Evolutionary conservation across 495 filamentous ascomycete genomes (phyloP), one percentile per base, ranked within the genome.

Genomic region (Aspergillus incahuasiensis): DNA sequence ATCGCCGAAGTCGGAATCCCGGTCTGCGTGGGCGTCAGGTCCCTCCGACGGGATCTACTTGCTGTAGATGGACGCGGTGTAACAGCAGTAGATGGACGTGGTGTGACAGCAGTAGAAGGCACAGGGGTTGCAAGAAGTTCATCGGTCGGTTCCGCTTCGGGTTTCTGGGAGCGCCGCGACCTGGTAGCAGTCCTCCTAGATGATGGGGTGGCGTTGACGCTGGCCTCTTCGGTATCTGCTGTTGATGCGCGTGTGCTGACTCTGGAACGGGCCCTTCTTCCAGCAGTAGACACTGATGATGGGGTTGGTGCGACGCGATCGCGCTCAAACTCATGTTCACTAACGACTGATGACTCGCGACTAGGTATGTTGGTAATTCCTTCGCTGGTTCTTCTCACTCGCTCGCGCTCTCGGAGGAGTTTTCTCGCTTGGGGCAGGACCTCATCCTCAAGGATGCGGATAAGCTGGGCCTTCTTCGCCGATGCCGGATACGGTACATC

Each of bases 401-500:
- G 79, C 28, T 87, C 83, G 56, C 86, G 83, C 20, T 85, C 82
- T n/a, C 80, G 79, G 24, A 95, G 73, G 13, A 96, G 80, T 64
- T 85, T 88, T 57, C 79, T 81, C 6, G 90, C 84, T 61, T 89
- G 82, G 1, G 94, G 89, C 7, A 87, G 71, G 35, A 98, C 80
- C 54, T 92, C 77, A 39, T 88, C 77, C 61, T 88, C 86, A 67
- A 98, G 90, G 24, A 97, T 77, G 4, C 87, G 82, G 52, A 98
- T 74, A 39, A 98, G 85, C 59, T 96, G 85, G 1, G 83, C 70
- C 74, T 98, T 98, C 71, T 97, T 97, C 32, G 87, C 84, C 47
- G 91, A 82, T 7, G 90, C 82, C 0, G 91, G 86, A 70, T 96
- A 97, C 12, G 83, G 63, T 55, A 97, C 76, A 66, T 90, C 86